phyloP scores from a whole-genome alignment of 495 filamentous ascomycete genomes.

The Lasiosphaeria miniovina region DNA sequence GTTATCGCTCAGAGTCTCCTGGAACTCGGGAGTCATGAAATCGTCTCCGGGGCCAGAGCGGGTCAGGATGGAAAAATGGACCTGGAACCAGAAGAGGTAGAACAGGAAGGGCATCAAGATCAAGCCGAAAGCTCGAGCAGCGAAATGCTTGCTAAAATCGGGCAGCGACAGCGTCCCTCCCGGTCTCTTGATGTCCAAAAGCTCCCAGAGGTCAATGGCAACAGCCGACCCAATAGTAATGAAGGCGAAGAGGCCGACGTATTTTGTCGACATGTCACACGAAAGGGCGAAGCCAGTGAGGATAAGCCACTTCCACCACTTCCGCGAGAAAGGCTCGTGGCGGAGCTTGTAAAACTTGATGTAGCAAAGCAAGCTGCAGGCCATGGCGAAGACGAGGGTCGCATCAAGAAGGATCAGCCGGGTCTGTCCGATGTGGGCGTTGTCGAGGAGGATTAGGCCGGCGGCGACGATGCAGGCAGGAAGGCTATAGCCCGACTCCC shows the following conservation, averaged over 20 bases:
- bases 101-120: conserved; percentile 93
- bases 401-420: conserved; percentile 93
- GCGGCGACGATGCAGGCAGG: conserved; percentile 87
- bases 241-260: conserved; percentile 95
- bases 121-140: conserved; percentile 74
- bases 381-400: conserved; percentile 92
- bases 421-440: conserved; percentile 97
- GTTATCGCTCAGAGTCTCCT: conserved; percentile 94
- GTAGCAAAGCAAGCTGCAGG: conserved; percentile 87
- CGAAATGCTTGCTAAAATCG: conserved; percentile 86
- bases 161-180: conserved; percentile 72
- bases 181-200: conserved; percentile 81
- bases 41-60: conserved; percentile 94
- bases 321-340: conserved; percentile 82
- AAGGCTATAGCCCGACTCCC: conserved; percentile 96
- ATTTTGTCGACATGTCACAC: conserved; percentile 98
- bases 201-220: conserved; percentile 89
- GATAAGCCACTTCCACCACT: conserved; percentile 99
- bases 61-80: conserved; percentile 87
- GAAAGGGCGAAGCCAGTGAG: conserved; percentile 90
- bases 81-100: conserved; percentile 99
- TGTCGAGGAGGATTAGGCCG: conserved; percentile 89
- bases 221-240: conserved; percentile 95
- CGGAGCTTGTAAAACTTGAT: conserved; percentile 97
- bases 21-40: conserved; percentile 98